These are phyloP conservation scores for Wilhelminamyces savonicus DNA, from an alignment of 805 yeast genomes.

Conservation along the genomic window DNA sequence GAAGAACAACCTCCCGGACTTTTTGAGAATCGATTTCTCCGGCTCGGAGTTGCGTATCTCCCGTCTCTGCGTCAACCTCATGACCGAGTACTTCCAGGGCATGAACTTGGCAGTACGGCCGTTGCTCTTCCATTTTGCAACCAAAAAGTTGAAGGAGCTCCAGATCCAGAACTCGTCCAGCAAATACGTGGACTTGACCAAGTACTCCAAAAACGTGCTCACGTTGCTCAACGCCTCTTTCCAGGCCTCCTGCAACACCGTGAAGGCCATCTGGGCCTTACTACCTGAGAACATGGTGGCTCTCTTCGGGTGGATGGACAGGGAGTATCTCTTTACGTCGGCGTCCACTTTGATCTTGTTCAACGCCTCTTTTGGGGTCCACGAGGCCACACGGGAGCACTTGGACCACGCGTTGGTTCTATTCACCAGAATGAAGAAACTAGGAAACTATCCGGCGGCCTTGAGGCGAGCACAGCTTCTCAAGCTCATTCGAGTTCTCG, in stretches of 20 bases:
- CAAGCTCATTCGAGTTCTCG: conserved; percentile 57
- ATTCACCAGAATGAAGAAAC: conserved; percentile 67
- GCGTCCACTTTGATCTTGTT: conserved; percentile 68
- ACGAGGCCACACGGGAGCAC: conserved; percentile 66
- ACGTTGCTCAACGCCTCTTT: conserved; percentile 68
- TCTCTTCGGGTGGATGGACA: conserved; percentile 79
- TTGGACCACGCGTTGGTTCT: conserved; percentile 66
- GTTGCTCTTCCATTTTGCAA: conserved; percentile 66
- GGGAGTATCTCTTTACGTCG: conserved; percentile 74
- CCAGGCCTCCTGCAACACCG: conserved; percentile 74
- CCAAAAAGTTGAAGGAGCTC: conserved; percentile 51
- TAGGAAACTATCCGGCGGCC: conserved; percentile 79
- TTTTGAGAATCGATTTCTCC: conserved; percentile 57
- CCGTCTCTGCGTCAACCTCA: conserved; percentile 63
- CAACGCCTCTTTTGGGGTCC: conserved; percentile 77
- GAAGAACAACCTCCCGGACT: conserved; percentile 61
- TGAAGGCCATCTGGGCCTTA: conserved; percentile 67
- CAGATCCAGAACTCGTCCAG: conserved; percentile 35
- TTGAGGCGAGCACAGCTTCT: conserved; percentile 65
- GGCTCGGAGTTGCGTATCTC: conserved; percentile 50
- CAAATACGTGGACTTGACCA: conserved; percentile 56
- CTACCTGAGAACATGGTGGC: conserved; percentile 80
- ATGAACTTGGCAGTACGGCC: conserved; percentile 76
- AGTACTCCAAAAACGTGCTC: conserved; percentile 62
- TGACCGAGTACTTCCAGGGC: conserved; percentile 82